Percentiles rank a stretch among this genome's conserved stretches.
These are phyloP conservation scores for Caryopteris hybrid DNA, from an alignment of 305 asterid species.

Conservation along the genomic window DNA sequence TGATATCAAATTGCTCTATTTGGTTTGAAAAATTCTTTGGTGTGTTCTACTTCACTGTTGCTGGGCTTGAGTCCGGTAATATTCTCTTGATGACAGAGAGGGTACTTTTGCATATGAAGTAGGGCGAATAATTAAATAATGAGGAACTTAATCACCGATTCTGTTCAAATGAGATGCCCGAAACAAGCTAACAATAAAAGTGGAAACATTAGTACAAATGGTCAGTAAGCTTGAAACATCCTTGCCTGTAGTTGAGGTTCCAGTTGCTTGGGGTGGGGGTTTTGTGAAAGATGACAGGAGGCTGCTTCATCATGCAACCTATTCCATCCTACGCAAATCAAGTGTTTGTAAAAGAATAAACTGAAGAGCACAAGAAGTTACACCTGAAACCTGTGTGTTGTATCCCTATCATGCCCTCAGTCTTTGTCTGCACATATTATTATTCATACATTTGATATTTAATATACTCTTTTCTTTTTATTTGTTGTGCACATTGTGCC, in stretches of 20 bases:
- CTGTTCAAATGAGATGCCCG: too few relatives aligned
- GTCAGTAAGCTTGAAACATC: too few relatives aligned
- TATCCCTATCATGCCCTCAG: not conserved
- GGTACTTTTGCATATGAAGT: not conserved
- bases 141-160: too few relatives aligned
- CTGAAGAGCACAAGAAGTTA: not conserved
- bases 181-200: too few relatives aligned
- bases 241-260: not conserved
- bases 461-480: too few relatives aligned
- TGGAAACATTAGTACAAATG: too few relatives aligned
- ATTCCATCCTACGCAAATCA: not conserved
- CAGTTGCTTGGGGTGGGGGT: not conserved
- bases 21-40: not conserved
- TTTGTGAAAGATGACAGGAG: not conserved
- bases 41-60: not conserved
- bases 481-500: constrained; percentile 3
- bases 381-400: not conserved
- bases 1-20: not conserved
- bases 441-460: not conserved
- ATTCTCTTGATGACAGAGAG: not conserved
- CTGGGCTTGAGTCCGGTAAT: not conserved
- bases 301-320: not conserved
- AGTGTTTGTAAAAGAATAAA: not conserved
- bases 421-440: not conserved
- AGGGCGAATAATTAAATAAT: too few relatives aligned